Percentiles rank a stretch among this genome's conserved stretches.
Evolutionary conservation across 2,329 filamentous ascomycete genomes (phyloP).

Genomic region (Apiospora phragmitis): DNA sequence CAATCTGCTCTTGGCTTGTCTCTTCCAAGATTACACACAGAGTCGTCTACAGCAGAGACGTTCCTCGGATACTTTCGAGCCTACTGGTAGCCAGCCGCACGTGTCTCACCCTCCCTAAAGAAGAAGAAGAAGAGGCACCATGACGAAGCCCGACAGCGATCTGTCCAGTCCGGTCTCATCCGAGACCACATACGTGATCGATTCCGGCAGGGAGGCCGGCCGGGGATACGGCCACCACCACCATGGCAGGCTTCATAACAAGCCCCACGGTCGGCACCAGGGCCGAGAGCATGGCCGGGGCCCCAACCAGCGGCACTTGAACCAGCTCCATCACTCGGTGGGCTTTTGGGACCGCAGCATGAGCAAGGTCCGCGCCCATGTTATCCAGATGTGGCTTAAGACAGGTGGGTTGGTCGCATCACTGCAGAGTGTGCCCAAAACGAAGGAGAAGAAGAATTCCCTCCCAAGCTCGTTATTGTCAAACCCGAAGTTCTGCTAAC

Average conservation of each 20-base stretch:
- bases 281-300: neutral
- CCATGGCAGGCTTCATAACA: neutral
- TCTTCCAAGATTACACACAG: neutral
- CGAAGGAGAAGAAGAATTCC: neutral
- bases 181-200: neutral
- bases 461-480: neutral
- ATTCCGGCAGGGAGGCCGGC: neutral
- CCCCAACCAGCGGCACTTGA: constrained; percentile 3
- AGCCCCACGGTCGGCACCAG: neutral
- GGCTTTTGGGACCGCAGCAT: constrained; percentile 45
- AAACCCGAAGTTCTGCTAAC: neutral
- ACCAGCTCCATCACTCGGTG: constrained; percentile 34
- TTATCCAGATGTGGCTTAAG: constrained; percentile 26
- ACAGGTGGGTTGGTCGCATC: constrained; percentile 22
- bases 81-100: neutral
- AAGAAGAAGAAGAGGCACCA: neutral
- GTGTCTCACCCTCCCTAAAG: neutral
- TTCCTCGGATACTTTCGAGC: neutral
- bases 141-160: neutral
- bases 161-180: neutral
- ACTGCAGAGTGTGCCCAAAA: neutral
- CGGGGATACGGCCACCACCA: neutral
- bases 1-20: neutral
- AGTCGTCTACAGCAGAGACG: neutral
- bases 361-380: constrained; percentile 27